Evolutionary conservation across 805 yeast species (phyloP).

Genomic region (Suhomyces sp.): DNA sequence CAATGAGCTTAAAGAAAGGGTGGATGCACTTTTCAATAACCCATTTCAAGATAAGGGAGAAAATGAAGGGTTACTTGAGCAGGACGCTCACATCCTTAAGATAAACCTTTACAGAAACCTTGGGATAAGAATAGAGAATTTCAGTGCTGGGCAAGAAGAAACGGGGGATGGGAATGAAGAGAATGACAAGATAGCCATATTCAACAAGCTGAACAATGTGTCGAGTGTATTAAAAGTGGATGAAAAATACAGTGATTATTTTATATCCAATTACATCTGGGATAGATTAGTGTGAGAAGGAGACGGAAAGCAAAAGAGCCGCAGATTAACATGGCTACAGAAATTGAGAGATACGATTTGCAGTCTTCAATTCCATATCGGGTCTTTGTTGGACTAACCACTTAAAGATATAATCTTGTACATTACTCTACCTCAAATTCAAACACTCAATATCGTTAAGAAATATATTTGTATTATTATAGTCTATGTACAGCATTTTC

Average conservation of each 20-base stretch:
- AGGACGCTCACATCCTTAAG: constrained; percentile 50
- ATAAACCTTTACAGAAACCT: constrained; percentile 58
- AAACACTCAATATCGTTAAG: not conserved
- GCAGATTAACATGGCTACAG: no score
- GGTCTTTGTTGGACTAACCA: no score
- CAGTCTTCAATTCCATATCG: no score
- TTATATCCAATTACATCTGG: constrained; percentile 78
- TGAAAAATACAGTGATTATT: constrained; percentile 60
- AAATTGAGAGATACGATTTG: no score
- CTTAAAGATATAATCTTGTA: no score
- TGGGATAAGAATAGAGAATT: constrained; percentile 51
- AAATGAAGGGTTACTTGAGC: constrained; percentile 33
- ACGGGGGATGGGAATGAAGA: constrained; percentile 15
- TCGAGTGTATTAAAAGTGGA: constrained; percentile 53
- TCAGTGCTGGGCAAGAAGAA: constrained; percentile 14
- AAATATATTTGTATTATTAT: constrained; percentile 4
- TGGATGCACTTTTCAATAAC: constrained; percentile 7
- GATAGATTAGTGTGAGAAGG: constrained; percentile 47
- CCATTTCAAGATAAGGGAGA: constrained; percentile 26
- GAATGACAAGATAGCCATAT: constrained; percentile 46
- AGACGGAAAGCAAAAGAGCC: no score
- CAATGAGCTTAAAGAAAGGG: constrained; percentile 27
- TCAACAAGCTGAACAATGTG: constrained; percentile 46
- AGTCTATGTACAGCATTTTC: constrained; percentile 5
- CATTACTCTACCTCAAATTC: no score